Evolutionary conservation across 23 red algal species (phyloP).

Genomic region (Chondrus crispus): DNA sequence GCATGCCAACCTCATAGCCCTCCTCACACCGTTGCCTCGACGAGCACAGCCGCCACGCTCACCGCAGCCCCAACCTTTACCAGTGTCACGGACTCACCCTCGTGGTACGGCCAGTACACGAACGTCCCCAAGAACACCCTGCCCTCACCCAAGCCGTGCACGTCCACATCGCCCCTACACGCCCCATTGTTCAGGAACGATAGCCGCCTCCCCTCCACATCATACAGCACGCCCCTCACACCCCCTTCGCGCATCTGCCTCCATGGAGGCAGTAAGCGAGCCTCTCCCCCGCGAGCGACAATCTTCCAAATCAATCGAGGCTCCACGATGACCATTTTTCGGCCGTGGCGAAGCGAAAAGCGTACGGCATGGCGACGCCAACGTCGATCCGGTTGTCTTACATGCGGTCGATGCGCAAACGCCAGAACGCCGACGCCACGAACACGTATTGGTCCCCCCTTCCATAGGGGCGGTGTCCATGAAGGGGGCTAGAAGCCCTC

Average conservation of each 20-base stretch:
- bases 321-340: background rate
- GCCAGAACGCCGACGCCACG: background rate
- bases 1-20: background rate
- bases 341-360: background rate
- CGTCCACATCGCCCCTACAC: background rate
- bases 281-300: background rate
- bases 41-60: background rate
- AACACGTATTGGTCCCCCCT: background rate
- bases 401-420: background rate
- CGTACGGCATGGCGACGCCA: background rate
- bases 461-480: no score
- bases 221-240: background rate
- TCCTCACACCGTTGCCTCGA: background rate
- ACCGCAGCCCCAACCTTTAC: background rate
- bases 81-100: background rate
- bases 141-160: background rate
- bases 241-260: background rate
- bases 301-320: slow-evolving; percentile 8
- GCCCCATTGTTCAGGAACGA: background rate
- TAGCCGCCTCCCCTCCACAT: background rate
- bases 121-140: background rate
- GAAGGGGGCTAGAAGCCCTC: no score
- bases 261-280: background rate
- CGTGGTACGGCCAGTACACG: background rate
- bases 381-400: background rate